A percentile compares a stretch with the other conserved stretches of the same genome.
Evolutionary conservation across 306 rosid species (phyloP).

Genomic region (Sicyos edulis): DNA sequence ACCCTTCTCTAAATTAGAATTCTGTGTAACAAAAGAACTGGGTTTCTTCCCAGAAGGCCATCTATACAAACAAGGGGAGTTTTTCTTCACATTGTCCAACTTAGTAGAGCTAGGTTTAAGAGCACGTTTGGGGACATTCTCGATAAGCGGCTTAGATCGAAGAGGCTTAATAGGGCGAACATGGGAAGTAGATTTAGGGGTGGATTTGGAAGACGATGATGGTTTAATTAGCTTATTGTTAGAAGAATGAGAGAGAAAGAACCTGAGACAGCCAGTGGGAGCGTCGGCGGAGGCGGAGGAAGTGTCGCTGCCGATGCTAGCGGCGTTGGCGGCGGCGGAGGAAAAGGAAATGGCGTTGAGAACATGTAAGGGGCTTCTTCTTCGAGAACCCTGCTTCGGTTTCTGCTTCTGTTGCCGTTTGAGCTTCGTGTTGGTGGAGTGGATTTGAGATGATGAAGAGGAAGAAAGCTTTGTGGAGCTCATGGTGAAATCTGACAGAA

Average conservation of each 20-base stretch:
- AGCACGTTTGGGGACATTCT: conserved; percentile 35
- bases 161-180: conserved; percentile 28
- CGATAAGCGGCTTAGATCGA: conserved; percentile 36
- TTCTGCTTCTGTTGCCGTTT: not conserved
- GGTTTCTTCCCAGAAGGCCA: conserved; percentile 56
- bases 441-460: conserved; percentile 8
- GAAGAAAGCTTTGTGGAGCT: not conserved
- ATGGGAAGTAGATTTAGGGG: conserved; percentile 44
- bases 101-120: conserved; percentile 23
- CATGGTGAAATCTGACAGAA: not conserved
- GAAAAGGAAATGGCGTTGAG: conserved; percentile 6
- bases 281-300: conserved; percentile 47
- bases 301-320: conserved; percentile 42
- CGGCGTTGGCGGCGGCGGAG: conserved; percentile 30
- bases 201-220: conserved; percentile 26
- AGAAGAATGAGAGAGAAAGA: conserved; percentile 42
- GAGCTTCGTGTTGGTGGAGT: conserved; percentile 15
- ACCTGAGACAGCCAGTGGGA: conserved; percentile 70
- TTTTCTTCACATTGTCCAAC: conserved; percentile 27
- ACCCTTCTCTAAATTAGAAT: conserved; percentile 24
- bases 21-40: conserved; percentile 31
- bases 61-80: conserved; percentile 49
- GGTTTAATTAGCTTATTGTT: not conserved
- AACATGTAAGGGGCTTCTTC: not conserved
- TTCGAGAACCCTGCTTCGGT: not conserved